Conservation (phyloP, 78 protist genomes). For the Cavenderia fasciculata region DNA sequence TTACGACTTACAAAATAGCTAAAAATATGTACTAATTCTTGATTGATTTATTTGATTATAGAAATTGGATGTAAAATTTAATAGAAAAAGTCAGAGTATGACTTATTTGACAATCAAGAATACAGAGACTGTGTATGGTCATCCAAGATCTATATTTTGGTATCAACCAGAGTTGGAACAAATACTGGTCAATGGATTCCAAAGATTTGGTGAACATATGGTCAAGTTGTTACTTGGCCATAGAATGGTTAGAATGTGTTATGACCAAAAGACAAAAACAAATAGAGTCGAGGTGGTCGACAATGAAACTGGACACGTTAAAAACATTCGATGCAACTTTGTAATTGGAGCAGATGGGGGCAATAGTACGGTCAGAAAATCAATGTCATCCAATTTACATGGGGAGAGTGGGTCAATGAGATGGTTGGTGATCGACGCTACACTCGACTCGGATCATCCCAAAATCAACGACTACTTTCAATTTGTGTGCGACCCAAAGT, state of each 20-base stretch:
- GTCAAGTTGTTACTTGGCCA: neutral
- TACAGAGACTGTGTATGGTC: neutral
- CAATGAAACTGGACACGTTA: too few species aligned
- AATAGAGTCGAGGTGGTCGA: neutral
- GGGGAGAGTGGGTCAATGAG: neutral
- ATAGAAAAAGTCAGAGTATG: neutral
- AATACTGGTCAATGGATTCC: slow-evolving; percentile 5
- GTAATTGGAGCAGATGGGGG: slow-evolving; percentile 69
- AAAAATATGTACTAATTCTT: too few species aligned
- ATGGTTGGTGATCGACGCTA: slow-evolving; percentile 34
- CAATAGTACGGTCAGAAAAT: slow-evolving; percentile 14
- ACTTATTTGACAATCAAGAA: neutral
- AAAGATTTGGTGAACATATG: neutral
- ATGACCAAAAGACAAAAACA: too few species aligned
- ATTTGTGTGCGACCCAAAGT: slow-evolving; percentile 15
- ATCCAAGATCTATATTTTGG: slow-evolving; percentile 58
- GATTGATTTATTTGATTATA: too few species aligned
- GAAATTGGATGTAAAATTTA: slow-evolving; percentile 41
- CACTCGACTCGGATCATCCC: slow-evolving; percentile 27
- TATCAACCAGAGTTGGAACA: slow-evolving; percentile 54
- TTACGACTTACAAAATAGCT: too few species aligned
- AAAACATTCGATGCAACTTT: neutral
- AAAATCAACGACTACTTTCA: slow-evolving; percentile 22
- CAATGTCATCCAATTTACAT: neutral
- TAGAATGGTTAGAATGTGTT: neutral